Percentiles rank a stretch among this genome's conserved stretches.
Evolutionary conservation across 345 rosid genomes (phyloP).

Genomic region (Garcia nutans): DNA sequence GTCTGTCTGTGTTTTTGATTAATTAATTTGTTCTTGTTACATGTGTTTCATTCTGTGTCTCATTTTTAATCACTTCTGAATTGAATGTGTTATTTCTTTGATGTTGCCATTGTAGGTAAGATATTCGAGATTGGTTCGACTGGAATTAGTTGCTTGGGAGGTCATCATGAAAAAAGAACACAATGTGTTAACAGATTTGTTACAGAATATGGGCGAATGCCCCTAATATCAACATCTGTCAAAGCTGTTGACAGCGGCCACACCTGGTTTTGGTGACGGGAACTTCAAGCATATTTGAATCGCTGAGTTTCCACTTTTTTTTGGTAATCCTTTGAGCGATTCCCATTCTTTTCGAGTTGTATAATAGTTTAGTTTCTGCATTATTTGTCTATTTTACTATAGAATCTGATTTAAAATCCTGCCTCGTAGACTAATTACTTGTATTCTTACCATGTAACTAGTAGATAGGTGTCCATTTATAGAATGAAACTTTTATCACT

Average conservation of each 20-base stretch:
- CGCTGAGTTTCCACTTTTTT: constrained; percentile 16
- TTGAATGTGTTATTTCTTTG: background rate
- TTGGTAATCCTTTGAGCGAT: constrained; percentile 18
- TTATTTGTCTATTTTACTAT: background rate
- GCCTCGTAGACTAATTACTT: constrained; percentile 5
- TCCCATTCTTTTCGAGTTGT: constrained; percentile 27
- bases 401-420: constrained; percentile 8
- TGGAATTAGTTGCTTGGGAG: constrained; percentile 94
- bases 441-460: constrained; percentile 18
- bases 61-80: background rate
- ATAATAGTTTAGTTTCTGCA: constrained; percentile 13
- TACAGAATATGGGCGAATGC: constrained; percentile 78
- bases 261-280: constrained; percentile 79
- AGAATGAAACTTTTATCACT: no score
- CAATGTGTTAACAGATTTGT: constrained; percentile 75
- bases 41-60: background rate
- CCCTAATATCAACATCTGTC: constrained; percentile 62
- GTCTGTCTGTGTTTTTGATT: no score
- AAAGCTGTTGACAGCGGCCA: constrained; percentile 74
- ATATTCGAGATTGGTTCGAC: constrained; percentile 93
- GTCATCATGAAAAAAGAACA: constrained; percentile 74
- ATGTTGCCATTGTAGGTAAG: constrained; percentile 50
- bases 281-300: constrained; percentile 1
- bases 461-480: no score
- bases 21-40: background rate